Evolutionary conservation across 192 early-diverging fungal genomes (phyloP).

Genomic region (Backusella australiensis): DNA sequence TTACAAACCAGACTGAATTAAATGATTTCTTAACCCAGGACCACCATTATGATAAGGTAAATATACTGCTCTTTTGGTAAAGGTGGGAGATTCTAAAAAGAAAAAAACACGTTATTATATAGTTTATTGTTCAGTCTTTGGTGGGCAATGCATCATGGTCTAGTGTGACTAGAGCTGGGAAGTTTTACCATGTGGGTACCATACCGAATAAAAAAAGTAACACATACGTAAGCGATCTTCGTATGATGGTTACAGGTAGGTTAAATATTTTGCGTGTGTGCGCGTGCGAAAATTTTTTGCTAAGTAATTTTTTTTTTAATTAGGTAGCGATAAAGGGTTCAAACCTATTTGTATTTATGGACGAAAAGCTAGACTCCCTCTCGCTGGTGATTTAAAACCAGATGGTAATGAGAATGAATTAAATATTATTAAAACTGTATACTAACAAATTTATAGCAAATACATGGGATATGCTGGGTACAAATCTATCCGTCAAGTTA

Average conservation of each 20-base stretch:
- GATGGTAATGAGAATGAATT: conserved; percentile 35
- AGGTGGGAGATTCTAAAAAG: not conserved
- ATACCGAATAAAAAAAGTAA: conserved; percentile 90
- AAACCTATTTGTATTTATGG: conserved; percentile 83
- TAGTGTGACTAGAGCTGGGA: conserved; percentile 67
- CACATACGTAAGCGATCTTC: conserved; percentile 79
- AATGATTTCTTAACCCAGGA: conserved; percentile 69
- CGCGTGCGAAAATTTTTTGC: not conserved
- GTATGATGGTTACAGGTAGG: conserved; percentile 84
- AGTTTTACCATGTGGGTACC: conserved; percentile 88
- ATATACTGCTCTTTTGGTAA: not conserved
- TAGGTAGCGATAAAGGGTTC: conserved; percentile 62
- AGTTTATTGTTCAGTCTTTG: conserved; percentile 85
- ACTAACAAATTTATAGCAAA: conserved; percentile 43
- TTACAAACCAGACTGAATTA: conserved; percentile 74
- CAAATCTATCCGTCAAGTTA: conserved; percentile 79
- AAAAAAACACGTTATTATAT: not conserved
- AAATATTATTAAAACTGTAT: not conserved
- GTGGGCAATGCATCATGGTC: conserved; percentile 88
- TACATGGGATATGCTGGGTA: conserved; percentile 92
- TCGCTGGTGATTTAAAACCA: conserved; percentile 54
- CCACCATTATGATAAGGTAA: conserved; percentile 80
- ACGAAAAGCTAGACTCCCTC: conserved; percentile 71
- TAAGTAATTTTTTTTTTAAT: not conserved
- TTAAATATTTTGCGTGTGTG: not conserved